Evolutionary conservation across 2,329 filamentous ascomycete species (phyloP).

Genomic region (Cercospora sp.): DNA sequence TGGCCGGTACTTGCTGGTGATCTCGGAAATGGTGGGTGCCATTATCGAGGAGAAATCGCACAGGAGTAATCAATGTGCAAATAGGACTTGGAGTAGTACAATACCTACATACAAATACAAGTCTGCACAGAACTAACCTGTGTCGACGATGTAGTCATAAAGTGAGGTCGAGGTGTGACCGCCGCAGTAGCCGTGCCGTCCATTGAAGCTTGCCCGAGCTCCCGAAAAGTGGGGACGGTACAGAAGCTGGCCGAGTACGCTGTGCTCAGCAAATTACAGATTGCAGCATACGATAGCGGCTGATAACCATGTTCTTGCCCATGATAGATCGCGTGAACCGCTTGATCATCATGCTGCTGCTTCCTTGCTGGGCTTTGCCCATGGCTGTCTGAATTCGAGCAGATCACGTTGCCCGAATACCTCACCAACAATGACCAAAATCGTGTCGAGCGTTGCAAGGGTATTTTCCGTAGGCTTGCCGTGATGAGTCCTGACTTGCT

Average conservation of each 20-base stretch:
- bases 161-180: constrained; percentile 8
- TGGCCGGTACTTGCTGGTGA: constrained; percentile 39
- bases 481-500: constrained; percentile 1
- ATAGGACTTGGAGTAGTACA: constrained; percentile 3
- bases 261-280: not conserved
- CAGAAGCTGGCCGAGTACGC: constrained; percentile 1
- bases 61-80: not conserved
- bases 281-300: not conserved
- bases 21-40: constrained; percentile 29
- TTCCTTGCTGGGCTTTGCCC: constrained; percentile 19
- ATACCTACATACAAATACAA: constrained; percentile 18
- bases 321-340: not conserved
- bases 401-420: constrained; percentile 87
- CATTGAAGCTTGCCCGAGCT: constrained; percentile 12
- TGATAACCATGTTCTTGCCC: not conserved
- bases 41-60: constrained; percentile 15
- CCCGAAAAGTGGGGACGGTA: constrained; percentile 4
- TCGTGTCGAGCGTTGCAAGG: constrained; percentile 81
- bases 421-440: constrained; percentile 82
- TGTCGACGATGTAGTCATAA: constrained; percentile 1
- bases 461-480: constrained; percentile 27
- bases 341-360: not conserved
- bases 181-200: constrained; percentile 14
- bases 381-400: constrained; percentile 63
- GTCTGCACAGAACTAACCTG: not conserved